phyloP scores from a whole-genome alignment of 2,329 filamentous ascomycete genomes.

The Botrytis sinoallii region DNA sequence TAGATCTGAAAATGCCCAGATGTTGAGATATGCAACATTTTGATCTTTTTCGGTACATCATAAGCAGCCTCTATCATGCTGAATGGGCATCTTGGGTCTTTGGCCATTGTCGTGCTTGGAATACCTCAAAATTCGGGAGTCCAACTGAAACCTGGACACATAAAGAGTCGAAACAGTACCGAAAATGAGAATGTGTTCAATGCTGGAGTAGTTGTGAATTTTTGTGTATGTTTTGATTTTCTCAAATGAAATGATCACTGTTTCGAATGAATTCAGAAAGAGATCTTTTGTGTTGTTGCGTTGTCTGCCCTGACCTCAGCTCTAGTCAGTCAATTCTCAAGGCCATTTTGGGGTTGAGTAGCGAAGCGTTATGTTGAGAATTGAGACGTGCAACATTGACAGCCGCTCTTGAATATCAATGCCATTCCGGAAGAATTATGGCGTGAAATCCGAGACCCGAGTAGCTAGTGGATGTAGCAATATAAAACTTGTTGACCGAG shows the following conservation, averaged over 20 bases:
- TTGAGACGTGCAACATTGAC: conserved; percentile 19
- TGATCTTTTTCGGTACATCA: neutral
- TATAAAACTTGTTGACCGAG: neutral
- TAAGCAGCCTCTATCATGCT: neutral
- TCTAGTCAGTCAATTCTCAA: neutral
- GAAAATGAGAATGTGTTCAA: too few relatives aligned
- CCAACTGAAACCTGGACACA: neutral
- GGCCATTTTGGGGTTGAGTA: neutral
- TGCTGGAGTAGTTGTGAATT: neutral
- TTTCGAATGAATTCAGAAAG: neutral
- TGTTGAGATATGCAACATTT: conserved; percentile 8
- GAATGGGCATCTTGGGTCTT: neutral
- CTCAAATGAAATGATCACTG: neutral
- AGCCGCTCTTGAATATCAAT: neutral
- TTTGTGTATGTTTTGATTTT: neutral
- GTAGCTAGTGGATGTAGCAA: conserved; percentile 6
- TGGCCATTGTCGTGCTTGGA: neutral
- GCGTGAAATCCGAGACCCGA: conserved; percentile 16
- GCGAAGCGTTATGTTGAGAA: neutral
- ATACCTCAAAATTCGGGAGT: neutral
- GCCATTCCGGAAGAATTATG: conserved; percentile 19
- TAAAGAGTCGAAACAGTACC: too few relatives aligned
- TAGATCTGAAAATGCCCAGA: conserved; percentile 7
- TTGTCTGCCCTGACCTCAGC: neutral
- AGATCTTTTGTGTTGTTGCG: neutral